Evolutionary conservation across 75 land plant genomes (phyloP).

Genomic region (Azolla pinnata): DNA sequence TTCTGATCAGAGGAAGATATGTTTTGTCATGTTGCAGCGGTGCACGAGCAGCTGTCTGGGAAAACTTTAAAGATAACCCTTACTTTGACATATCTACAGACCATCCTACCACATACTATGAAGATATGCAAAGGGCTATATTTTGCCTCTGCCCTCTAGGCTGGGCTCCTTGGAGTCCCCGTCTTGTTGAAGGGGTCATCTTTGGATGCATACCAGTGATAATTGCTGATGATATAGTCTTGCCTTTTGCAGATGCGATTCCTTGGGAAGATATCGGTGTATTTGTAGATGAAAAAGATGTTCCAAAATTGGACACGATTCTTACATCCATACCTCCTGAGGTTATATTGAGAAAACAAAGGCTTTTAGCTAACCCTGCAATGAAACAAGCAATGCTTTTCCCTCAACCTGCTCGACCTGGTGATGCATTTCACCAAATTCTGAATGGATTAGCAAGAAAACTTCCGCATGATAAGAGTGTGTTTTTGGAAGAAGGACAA

Average conservation of each 20-base stretch:
- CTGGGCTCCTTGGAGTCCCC: conserved; percentile 21
- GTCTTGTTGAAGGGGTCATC: conserved; percentile 20
- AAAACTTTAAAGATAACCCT: conserved; percentile 17
- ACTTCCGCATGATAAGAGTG: conserved; percentile 17
- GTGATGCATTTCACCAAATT: conserved; percentile 28
- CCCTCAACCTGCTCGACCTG: conserved; percentile 20
- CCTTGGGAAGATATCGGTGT: conserved; percentile 29
- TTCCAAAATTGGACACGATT: conserved; percentile 18
- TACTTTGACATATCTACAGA: conserved; percentile 21
- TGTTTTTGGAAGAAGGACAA: conserved; percentile 14
- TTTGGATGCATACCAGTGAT: conserved; percentile 25
- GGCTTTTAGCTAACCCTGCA: conserved; percentile 16
- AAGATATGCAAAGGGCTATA: conserved; percentile 26
- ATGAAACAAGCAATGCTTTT: conserved; percentile 29
- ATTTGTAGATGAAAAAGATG: conserved; percentile 21
- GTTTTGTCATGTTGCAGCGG: conserved; percentile 15
- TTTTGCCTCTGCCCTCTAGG: conserved; percentile 22
- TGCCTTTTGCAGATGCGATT: conserved; percentile 19
- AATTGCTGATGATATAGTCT: conserved; percentile 19
- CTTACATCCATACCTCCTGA: conserved; percentile 19
- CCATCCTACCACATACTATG: conserved; percentile 20
- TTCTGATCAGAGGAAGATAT: neutral
- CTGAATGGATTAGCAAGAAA: conserved; percentile 20
- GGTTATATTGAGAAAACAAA: conserved; percentile 14
- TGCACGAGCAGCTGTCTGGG: conserved; percentile 20